phyloP scores from a whole-genome alignment of 148 eudicot species.

The Pouteria glomerata region DNA sequence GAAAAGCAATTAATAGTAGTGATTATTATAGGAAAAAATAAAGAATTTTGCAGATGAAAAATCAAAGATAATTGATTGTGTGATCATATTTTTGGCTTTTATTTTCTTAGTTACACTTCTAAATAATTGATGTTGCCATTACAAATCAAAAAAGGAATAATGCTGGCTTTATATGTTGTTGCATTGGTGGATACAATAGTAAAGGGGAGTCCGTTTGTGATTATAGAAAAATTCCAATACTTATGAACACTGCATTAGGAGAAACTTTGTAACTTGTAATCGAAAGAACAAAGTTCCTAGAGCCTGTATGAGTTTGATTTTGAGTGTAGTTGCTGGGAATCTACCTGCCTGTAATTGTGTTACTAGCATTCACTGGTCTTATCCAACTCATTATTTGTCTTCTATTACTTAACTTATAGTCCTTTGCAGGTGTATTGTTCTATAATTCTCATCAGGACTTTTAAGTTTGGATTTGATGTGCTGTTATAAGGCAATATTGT shows the following conservation, averaged over 20 bases:
- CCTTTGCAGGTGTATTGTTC: constrained; percentile 13
- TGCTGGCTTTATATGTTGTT: background rate
- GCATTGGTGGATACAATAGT: background rate
- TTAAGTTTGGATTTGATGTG: constrained; percentile 28
- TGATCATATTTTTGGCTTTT: background rate
- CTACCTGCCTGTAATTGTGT: background rate
- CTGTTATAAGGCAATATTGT: constrained; percentile 26
- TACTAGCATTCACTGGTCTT: too few relatives aligned
- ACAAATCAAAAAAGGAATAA: background rate
- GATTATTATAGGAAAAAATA: background rate
- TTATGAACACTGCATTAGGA: background rate
- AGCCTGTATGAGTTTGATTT: background rate
- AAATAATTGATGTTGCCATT: background rate
- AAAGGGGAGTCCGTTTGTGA: too few relatives aligned
- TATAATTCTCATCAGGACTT: constrained; percentile 1
- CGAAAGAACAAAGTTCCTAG: background rate
- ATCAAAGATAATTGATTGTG: background rate
- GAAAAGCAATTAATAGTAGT: background rate
- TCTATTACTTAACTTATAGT: too few relatives aligned
- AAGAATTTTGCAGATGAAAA: background rate
- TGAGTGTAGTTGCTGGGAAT: background rate
- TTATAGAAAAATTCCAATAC: background rate
- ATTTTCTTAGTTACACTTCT: background rate
- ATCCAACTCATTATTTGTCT: too few relatives aligned
- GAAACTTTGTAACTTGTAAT: background rate